These are phyloP conservation scores for Rhinocladiella mackenziei DNA, from an alignment of 2,329 filamentous ascomycete genomes.

Conservation along the genomic window DNA sequence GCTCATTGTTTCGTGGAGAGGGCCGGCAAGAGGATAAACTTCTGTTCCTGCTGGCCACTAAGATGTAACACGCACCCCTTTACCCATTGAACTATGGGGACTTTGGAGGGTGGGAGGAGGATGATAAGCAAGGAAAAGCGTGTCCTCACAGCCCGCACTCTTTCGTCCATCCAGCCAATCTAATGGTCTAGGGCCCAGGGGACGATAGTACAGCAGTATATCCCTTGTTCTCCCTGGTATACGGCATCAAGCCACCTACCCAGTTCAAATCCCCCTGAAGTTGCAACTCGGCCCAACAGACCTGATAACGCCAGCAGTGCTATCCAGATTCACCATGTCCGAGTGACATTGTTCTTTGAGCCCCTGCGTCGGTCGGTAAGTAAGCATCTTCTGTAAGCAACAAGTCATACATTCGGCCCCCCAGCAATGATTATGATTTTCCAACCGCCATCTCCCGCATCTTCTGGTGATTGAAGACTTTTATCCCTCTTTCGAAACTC, in stretches of 20 bases:
- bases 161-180: neutral
- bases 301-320: constrained; percentile 2
- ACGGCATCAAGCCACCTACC: constrained; percentile 1
- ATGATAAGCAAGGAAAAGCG: neutral
- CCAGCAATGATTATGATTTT: neutral
- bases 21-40: too few species aligned
- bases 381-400: too few species aligned
- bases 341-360: too few species aligned
- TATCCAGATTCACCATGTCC: too few species aligned
- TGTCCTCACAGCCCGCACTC: neutral
- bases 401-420: too few species aligned
- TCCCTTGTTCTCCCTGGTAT: constrained; percentile 1
- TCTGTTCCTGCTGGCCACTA: too few species aligned
- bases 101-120: neutral
- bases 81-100: neutral
- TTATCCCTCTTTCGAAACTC: too few species aligned
- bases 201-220: neutral
- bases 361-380: too few species aligned
- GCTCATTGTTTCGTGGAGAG: too few species aligned
- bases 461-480: neutral
- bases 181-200: constrained; percentile 1
- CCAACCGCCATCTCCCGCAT: neutral
- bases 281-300: constrained; percentile 3
- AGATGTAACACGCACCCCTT: too few species aligned
- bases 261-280: neutral